Conservation (phyloP, 2,329 filamentous ascomycete species). For the Penicillium sp. region DNA sequence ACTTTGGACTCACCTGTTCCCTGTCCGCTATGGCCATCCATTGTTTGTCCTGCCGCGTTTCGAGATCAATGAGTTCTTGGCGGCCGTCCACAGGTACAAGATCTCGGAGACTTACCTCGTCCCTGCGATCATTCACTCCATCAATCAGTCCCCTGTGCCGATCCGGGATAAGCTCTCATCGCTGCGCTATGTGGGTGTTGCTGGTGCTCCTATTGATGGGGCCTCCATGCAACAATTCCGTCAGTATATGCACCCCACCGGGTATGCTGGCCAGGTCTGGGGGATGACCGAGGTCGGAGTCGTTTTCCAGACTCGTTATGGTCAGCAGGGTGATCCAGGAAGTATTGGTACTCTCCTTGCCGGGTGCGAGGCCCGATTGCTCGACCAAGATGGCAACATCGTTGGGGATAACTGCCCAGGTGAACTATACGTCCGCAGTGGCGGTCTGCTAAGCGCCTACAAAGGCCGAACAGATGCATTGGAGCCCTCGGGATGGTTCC, state of each 20-base stretch:
- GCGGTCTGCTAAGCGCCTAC: constrained; percentile 40
- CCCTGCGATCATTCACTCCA: constrained; percentile 46
- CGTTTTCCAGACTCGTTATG: constrained; percentile 42
- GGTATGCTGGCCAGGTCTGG: constrained; percentile 51
- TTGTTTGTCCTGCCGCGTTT: constrained; percentile 52
- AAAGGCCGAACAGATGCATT: constrained; percentile 37
- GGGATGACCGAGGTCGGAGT: constrained; percentile 57
- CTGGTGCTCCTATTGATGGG: constrained; percentile 51
- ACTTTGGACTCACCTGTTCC: constrained; percentile 48
- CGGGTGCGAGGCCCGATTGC: constrained; percentile 41
- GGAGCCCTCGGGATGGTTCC: constrained; percentile 44
- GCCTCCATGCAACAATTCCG: constrained; percentile 44
- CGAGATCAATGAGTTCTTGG: constrained; percentile 42
- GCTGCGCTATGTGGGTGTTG: constrained; percentile 48
- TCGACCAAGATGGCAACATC: constrained; percentile 34
- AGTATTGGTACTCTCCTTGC: constrained; percentile 50
- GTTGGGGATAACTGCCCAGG: constrained; percentile 36
- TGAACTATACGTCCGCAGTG: constrained; percentile 44
- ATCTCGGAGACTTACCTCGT: constrained; percentile 53
- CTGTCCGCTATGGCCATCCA: constrained; percentile 47
- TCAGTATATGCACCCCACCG: constrained; percentile 41
- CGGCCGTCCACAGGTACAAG: constrained; percentile 40
- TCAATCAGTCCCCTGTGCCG: constrained; percentile 32
- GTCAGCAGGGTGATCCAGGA: constrained; percentile 43
- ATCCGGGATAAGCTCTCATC: constrained; percentile 37